These are phyloP conservation scores for Emmonsia crescens DNA, from an alignment of 2,329 filamentous ascomycete genomes.

Conservation along the genomic window DNA sequence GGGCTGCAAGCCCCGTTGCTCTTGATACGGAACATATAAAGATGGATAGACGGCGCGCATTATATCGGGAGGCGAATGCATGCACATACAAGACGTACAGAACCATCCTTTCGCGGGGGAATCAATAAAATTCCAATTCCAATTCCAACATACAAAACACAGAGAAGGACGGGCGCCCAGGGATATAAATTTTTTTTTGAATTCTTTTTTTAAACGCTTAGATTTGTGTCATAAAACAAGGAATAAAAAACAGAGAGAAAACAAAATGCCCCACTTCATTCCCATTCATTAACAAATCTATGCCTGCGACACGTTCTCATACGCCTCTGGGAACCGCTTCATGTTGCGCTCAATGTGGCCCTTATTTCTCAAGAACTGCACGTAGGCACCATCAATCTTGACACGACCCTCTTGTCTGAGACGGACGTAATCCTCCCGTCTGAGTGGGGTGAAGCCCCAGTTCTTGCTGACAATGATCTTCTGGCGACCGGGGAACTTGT, in stretches of 20 bases:
- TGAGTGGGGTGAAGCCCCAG: conserved; percentile 99
- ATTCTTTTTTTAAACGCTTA: background rate
- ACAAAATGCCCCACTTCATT: background rate
- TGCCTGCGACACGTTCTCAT: conserved; percentile 36
- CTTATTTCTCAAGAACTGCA: conserved; percentile 97
- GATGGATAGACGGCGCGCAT: too few species aligned
- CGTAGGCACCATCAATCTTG: conserved; percentile 97
- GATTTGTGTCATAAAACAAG: conserved; percentile 2
- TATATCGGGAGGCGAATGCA: too few species aligned
- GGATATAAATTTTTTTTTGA: background rate
- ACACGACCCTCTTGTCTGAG: conserved; percentile 88
- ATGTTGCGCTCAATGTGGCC: conserved; percentile 79
- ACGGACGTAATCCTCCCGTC: conserved; percentile 93
- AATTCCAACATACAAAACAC: background rate
- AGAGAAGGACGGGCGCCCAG: background rate
- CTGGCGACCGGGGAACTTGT: conserved; percentile 99
- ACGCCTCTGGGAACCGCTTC: conserved; percentile 88
- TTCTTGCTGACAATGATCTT: conserved; percentile 99
- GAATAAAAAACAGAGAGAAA: background rate
- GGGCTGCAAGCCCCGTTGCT: too few species aligned
- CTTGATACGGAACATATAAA: too few species aligned
- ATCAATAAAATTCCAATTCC: background rate
- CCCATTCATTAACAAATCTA: conserved; percentile 21
- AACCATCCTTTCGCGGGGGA: background rate
- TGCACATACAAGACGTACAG: background rate